Evolutionary conservation across 2,329 filamentous ascomycete genomes (phyloP), one percentile per base, ranked within the genome.

Genomic region (Hyphodiscus sp.): DNA sequence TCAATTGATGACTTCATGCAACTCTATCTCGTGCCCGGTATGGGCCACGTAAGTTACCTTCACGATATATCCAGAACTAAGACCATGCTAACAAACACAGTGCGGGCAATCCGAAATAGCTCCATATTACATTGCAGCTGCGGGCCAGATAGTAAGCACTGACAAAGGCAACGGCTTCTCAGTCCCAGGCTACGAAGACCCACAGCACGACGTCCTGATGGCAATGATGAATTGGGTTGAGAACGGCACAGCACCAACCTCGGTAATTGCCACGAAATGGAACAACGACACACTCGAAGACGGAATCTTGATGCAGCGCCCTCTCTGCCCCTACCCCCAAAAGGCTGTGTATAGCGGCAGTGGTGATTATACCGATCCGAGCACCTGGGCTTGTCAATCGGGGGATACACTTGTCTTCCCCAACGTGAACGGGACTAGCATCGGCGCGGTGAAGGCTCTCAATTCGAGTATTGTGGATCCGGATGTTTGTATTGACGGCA

Each of bases 191-290:
- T 77, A 58, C 71, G 68, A 58, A 55, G 63, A 69, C n/a, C 62
- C 68, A 1, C 64, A 70, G 38, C 67, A 74, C 56, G 78, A 79
- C 60, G 73, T 76, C 15, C 67, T 81, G 45, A 67, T 73, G 58
- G 73, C 75, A 7, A 66, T 81, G 54, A 71, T 79, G 20, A 60
- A 65, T 23, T 79, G 76, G 75, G 73, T 77, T 1, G 76, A 79
- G 57, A 62, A 73, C 9, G 73, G 69, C 0, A 63, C 57, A 7
- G 66, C 65, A 2, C 67, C 67, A 0, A 61, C 67, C 41, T 56
- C 60, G 18, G 60, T 71, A 29, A 61, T 68, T 26, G 69, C 69
- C 23, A 73, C 70, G 29, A 73, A 72, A 54, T 72, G 65, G 49
- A 68, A 65, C 54, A 68, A 71, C 47, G 71, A 76, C 60, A 65